Base-by-base conservation (phyloP, 371 early-diverging fungal genomes). In the Phascolomyces articulosus region DNA sequence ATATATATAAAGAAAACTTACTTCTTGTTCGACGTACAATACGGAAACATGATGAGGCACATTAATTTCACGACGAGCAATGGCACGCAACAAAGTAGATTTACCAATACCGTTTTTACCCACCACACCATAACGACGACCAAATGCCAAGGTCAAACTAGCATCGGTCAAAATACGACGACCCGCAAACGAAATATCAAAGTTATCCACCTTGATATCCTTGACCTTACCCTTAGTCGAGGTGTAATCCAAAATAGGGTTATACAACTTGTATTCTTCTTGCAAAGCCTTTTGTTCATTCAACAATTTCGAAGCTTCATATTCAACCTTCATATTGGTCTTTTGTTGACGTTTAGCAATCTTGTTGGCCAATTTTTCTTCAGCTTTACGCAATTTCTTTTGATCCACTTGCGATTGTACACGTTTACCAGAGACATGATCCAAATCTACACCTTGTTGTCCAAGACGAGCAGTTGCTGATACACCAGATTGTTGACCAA, bases 101-200 rank as follows among this genome's bases (percentile, higher is more conserved):
- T 99, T 99, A 71, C 90, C 90, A 55, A 97, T 93, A 86, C 99
- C 99, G 89, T 99, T 99, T 68, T 93, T 91, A 66, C 99, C 99
- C 18, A 99, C 93, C 18, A 99, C 86, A 77, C 98, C 98, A 79
- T 83, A 98, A 53, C 97, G 85, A 63, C 98, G 88, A 34, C 98
- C 97, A 83, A 89, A 95, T 20, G 88, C 86, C 70, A 99, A 71
- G 7, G 88, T 90, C 40, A 99, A 70, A 65, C 77, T 87, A 61
- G 97, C 90, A 73, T 94, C 91, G 47, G 90, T 93, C 27, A 99
- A 84, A 65, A 99, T 97, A 72, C 91, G 91, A 77, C 94, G 93
- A 41, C 98, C 97, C 53, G 94, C 94, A 87, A 93, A 95, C 26
- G 93, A 91, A 56, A 98, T 95, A 73, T 98, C 98, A 79, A 98